Conservation (phyloP, 23 red algal genomes). For the Porphyridium purpureum region DNA sequence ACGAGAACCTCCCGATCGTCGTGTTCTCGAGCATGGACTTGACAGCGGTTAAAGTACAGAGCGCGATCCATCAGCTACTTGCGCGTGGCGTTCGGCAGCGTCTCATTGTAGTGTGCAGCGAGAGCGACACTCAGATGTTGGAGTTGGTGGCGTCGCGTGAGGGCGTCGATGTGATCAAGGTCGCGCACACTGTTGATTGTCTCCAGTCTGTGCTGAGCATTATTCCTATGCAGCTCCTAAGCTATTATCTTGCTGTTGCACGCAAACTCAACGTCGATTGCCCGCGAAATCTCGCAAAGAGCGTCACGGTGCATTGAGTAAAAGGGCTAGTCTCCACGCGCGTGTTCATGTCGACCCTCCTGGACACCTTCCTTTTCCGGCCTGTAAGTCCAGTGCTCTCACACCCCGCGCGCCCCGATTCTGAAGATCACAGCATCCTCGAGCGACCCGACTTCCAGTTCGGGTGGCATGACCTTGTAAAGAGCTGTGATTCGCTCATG, state of each 20-base stretch:
- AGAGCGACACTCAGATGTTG: constrained; percentile 47
- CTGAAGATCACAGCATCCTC: too few species aligned
- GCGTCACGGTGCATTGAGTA: background rate
- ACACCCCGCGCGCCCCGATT: too few species aligned
- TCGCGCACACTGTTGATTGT: constrained; percentile 83
- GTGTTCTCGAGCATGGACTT: constrained; percentile 67
- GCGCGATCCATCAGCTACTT: constrained; percentile 73
- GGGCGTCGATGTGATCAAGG: constrained; percentile 32
- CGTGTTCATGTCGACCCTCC: too few species aligned
- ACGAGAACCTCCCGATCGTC: constrained; percentile 92
- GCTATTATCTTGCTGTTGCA: constrained; percentile 80
- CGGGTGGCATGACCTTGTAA: too few species aligned
- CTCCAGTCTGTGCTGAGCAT: constrained; percentile 81
- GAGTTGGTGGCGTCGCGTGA: background rate
- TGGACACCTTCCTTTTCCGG: too few species aligned
- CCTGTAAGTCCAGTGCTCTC: too few species aligned
- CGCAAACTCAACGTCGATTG: constrained; percentile 86
- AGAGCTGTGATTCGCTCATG: too few species aligned
- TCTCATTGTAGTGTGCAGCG: constrained; percentile 79
- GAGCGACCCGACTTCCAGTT: too few species aligned
- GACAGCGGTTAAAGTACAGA: constrained; percentile 54
- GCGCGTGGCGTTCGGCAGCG: constrained; percentile 59
- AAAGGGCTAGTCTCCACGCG: too few species aligned
- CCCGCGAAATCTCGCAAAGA: constrained; percentile 48
- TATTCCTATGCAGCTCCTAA: constrained; percentile 86